A percentile compares a stretch with the other conserved stretches of the same genome.
Evolutionary conservation across 345 rosid genomes (phyloP).

Genomic region (Erodium maritimum): DNA sequence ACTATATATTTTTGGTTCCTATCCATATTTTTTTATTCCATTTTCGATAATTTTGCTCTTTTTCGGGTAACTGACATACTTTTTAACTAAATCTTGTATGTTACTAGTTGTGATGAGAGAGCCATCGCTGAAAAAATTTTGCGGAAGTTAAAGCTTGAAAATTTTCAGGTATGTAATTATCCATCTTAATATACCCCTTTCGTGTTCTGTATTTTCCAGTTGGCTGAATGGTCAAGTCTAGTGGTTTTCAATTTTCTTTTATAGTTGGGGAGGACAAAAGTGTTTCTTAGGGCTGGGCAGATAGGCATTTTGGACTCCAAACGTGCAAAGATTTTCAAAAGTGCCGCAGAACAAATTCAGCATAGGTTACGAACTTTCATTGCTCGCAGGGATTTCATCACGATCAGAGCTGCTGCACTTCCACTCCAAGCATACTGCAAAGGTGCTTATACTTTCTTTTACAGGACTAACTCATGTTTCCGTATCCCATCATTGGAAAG

Average conservation of each 20-base stretch:
- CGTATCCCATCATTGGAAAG: not conserved
- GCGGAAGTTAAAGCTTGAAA: slow-evolving; percentile 56
- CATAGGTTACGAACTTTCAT: slow-evolving; percentile 49
- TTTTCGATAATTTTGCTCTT: not conserved
- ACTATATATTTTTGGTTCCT: slow-evolving; percentile 6
- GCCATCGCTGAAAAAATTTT: slow-evolving; percentile 63
- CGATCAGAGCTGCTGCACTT: slow-evolving; percentile 45
- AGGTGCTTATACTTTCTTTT: slow-evolving; percentile 32
- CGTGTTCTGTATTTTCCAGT: slow-evolving; percentile 1
- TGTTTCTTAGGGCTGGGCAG: slow-evolving; percentile 95
- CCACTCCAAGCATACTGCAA: slow-evolving; percentile 74
- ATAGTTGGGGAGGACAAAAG: slow-evolving; percentile 92
- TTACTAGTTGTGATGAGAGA: slow-evolving; percentile 65
- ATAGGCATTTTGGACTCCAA: slow-evolving; percentile 77
- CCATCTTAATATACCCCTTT: not conserved
- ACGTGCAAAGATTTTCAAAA: slow-evolving; percentile 78
- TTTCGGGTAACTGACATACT: not conserved
- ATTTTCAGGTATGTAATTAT: slow-evolving; percentile 60
- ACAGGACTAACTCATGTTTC: not conserved
- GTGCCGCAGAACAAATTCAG: slow-evolving; percentile 71
- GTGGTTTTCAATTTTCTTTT: slow-evolving; percentile 12
- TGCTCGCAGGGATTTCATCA: slow-evolving; percentile 40
- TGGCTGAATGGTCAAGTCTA: slow-evolving; percentile 1
- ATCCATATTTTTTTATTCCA: not conserved
- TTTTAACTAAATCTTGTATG: not conserved